Base-by-base conservation (phyloP, 768 basidiomycete species). In the Naganishia randhawae region DNA sequence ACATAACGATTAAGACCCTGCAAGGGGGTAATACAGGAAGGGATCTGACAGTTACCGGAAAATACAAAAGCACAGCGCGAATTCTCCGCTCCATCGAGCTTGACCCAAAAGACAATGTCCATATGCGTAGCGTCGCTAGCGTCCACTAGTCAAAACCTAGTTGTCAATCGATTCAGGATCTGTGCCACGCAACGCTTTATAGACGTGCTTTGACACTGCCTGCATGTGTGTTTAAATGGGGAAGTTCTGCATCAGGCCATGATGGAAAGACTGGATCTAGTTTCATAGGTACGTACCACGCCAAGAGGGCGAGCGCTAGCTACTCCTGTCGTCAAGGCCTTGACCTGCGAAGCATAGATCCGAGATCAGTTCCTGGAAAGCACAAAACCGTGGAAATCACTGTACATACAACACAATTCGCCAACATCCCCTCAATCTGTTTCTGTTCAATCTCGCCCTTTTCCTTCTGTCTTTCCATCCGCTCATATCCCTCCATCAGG, bases 401-500 rank as follows among this genome's bases (percentile, higher is more conserved):
- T 5, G 32, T 16, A 68, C 78, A 25, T 67, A 80, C 78, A 64
- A 73, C 68, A 48, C 77, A 76, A 63, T 74, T 71, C 51, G 69
- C 61, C 50, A 80, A 64, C 71, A 80, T 54, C 37, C n/a, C 14
- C 35, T 64, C 50, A 11, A 51, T 65, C 2, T 62, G 55, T 25
- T 42, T 45, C 13, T 69, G 29, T 33, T 31, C 35, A 31, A 39
- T 54, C 42, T 75, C 72, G 1, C 52, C 76, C 16, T 51, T 66
- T 22, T 67, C 73, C 16, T 37, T 64, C 19, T 68, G 70, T 50
- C 72, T 41, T 65, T 78, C 78, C n/a, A 71, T 67, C 52, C 50
- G 63, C 62, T 80, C 78, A 42, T 69, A 81, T 19, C 68, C 73
- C 16, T 71, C 68, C 80, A 81, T 81, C 63, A 81, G 50, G 1